phyloP scores from a whole-genome alignment of 2,329 filamentous ascomycete genomes.

The Thielaviopsis euricoi region DNA sequence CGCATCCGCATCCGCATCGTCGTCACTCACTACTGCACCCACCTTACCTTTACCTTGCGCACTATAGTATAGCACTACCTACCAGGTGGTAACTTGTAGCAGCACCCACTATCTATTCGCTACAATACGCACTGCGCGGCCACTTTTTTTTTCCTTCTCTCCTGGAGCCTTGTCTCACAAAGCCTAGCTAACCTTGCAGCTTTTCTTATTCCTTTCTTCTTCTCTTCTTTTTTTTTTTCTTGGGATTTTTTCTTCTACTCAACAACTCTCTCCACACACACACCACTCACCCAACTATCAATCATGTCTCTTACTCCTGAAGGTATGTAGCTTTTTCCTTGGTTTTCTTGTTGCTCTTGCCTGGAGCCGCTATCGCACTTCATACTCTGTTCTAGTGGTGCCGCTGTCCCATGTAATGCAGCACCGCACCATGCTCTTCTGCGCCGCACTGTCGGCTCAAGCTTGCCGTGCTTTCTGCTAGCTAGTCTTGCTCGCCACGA shows the following conservation, averaged over 20 bases:
- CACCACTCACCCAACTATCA: constrained; percentile 1
- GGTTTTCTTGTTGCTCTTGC: not conserved
- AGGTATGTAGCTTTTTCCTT: constrained; percentile 19
- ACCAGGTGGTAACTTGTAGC: too few species aligned
- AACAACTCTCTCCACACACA: constrained; percentile 9
- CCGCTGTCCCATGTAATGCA: not conserved
- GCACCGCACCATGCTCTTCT: not conserved
- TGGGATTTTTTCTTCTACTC: not conserved
- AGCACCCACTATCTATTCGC: too few species aligned
- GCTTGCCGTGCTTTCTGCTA: too few species aligned
- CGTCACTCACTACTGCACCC: not conserved
- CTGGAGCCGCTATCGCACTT: not conserved
- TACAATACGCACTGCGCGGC: not conserved
- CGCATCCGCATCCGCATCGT: too few species aligned
- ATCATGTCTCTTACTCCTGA: constrained; percentile 19
- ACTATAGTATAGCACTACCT: too few species aligned
- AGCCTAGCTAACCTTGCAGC: not conserved
- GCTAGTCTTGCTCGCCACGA: not conserved
- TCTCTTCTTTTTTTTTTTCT: not conserved
- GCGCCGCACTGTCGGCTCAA: not conserved
- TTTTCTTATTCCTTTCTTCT: not conserved
- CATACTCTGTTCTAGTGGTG: not conserved
- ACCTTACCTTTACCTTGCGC: too few species aligned
- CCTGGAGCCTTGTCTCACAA: not conserved
- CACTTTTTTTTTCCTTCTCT: not conserved